These are phyloP conservation scores for barrel medic (Medicago truncatula) DNA, from an alignment of 306 rosid genomes.

Conservation along the genomic window DNA sequence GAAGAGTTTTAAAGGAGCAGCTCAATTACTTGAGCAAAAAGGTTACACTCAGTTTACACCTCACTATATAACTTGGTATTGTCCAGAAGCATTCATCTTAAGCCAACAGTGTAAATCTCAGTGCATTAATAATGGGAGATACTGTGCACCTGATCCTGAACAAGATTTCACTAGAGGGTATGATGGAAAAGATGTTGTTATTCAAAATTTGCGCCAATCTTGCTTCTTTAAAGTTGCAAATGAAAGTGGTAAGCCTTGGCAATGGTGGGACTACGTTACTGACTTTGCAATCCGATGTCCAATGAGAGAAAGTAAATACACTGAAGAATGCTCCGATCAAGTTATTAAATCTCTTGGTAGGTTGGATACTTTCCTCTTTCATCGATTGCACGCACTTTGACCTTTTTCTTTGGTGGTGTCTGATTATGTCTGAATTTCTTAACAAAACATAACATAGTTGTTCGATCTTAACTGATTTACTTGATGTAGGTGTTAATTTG, in stretches of 20 bases:
- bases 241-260: slow-evolving; percentile 92
- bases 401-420: neutral
- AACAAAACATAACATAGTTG: neutral
- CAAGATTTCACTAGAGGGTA: slow-evolving; percentile 88
- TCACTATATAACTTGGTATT: slow-evolving; percentile 93
- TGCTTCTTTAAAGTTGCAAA: slow-evolving; percentile 91
- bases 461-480: slow-evolving; percentile 26
- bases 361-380: slow-evolving; percentile 40
- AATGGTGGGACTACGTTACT: slow-evolving; percentile 97
- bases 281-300: slow-evolving; percentile 96
- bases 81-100: slow-evolving; percentile 81
- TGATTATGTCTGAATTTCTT: neutral
- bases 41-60: slow-evolving; percentile 89
- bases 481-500: slow-evolving; percentile 67
- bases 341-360: slow-evolving; percentile 84
- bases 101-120: slow-evolving; percentile 92
- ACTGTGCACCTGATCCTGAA: slow-evolving; percentile 98
- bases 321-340: slow-evolving; percentile 77
- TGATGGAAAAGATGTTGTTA: slow-evolving; percentile 87
- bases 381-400: slow-evolving; percentile 1
- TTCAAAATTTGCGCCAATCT: slow-evolving; percentile 89
- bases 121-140: slow-evolving; percentile 92
- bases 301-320: slow-evolving; percentile 76
- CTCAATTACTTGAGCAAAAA: slow-evolving; percentile 91
- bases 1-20: slow-evolving; percentile 84